phyloP scores from a whole-genome alignment of 2,329 filamentous ascomycete genomes.

The Aspergillus texensis region DNA sequence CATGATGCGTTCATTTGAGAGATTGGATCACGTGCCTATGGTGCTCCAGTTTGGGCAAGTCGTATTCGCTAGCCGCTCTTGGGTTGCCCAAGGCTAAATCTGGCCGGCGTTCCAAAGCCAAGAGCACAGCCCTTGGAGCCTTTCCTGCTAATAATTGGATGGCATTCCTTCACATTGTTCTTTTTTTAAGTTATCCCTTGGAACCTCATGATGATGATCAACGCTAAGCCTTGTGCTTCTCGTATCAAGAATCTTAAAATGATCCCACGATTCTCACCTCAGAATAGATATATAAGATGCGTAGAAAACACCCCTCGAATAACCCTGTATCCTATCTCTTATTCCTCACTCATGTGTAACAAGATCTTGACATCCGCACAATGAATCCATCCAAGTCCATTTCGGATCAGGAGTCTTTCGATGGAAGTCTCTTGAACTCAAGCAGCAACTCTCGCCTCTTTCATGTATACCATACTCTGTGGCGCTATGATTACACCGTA shows the following conservation, averaged over 20 bases:
- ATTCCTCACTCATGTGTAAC: neutral
- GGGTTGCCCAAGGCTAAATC: conserved; percentile 11
- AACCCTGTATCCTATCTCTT: neutral
- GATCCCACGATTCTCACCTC: neutral
- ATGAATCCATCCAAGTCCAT: conserved; percentile 7
- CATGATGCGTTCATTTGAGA: neutral
- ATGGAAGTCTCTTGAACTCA: neutral
- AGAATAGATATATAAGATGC: conserved; percentile 6
- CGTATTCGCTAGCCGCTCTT: conserved; percentile 16
- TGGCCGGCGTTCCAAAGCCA: neutral
- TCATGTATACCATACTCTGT: conserved; percentile 27
- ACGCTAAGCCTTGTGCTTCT: conserved; percentile 5
- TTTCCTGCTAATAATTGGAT: neutral
- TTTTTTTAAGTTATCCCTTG: neutral
- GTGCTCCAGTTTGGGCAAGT: conserved; percentile 1
- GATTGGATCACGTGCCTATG: too few relatives aligned
- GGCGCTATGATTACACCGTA: conserved; percentile 28
- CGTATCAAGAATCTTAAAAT: neutral
- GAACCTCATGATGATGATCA: neutral
- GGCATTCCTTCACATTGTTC: neutral
- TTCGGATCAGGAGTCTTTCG: neutral
- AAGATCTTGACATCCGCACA: neutral
- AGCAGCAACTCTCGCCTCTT: conserved; percentile 20
- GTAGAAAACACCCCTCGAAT: neutral
- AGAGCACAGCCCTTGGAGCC: conserved; percentile 5